Evolutionary conservation across 345 rosid species (phyloP).

Genomic region (Populus alba): DNA sequence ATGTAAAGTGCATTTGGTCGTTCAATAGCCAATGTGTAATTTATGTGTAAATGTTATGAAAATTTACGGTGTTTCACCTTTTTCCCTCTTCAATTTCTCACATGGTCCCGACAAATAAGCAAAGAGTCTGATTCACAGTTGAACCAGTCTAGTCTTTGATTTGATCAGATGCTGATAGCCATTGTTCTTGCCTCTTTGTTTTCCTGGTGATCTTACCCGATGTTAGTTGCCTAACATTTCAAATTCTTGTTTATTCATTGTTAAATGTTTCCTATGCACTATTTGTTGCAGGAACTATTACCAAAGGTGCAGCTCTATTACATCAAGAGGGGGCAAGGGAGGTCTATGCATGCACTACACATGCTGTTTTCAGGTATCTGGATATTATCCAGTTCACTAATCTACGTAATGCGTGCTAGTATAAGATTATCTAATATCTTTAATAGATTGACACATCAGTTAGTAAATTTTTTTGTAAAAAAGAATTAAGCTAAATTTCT

Average conservation of each 20-base stretch:
- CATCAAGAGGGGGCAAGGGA: conserved; percentile 99
- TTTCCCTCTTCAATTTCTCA: background rate
- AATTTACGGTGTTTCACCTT: background rate
- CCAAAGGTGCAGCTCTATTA: conserved; percentile 92
- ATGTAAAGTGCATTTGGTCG: too few relatives aligned
- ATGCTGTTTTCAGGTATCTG: conserved; percentile 88
- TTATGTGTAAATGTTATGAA: background rate
- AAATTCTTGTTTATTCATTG: background rate
- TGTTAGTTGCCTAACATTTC: background rate
- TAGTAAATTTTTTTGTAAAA: too few relatives aligned
- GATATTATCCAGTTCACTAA: background rate
- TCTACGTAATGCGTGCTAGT: background rate
- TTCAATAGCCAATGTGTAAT: background rate
- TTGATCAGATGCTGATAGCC: background rate
- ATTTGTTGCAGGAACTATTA: conserved; percentile 63
- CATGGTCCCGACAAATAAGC: too few relatives aligned
- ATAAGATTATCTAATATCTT: background rate
- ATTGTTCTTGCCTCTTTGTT: background rate
- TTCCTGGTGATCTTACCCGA: too few relatives aligned
- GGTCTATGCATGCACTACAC: conserved; percentile 92
- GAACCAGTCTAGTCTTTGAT: background rate
- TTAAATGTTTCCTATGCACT: conserved; percentile 14
- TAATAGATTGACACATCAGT: too few relatives aligned
- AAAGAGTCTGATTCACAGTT: background rate
- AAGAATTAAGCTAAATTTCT: background rate